Percentiles rank a stretch among this genome's conserved stretches.
Conservation (phyloP, 257 asterid genomes). For the Cruciata laevipes region DNA sequence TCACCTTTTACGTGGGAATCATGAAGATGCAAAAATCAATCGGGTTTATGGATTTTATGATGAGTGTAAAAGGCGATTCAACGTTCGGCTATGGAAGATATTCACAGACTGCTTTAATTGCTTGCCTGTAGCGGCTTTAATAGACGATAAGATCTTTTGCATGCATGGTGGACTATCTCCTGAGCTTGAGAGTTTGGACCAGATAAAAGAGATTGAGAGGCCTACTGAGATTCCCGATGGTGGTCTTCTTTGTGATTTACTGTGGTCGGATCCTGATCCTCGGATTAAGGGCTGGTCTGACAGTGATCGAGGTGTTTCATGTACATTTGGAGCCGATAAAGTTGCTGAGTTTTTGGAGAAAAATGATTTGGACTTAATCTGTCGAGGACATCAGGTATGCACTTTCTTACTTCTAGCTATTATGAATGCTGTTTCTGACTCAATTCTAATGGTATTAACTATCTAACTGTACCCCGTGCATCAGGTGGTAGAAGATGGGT, state of each 20-base stretch:
- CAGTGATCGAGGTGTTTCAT: constrained; percentile 75
- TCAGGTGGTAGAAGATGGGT: constrained; percentile 88
- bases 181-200: constrained; percentile 46
- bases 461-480: constrained; percentile 2
- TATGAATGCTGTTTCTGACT: not conserved
- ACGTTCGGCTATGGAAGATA: constrained; percentile 77
- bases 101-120: constrained; percentile 79
- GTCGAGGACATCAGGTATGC: constrained; percentile 83
- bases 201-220: constrained; percentile 49
- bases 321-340: constrained; percentile 65
- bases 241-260: constrained; percentile 72
- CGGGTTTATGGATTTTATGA: constrained; percentile 77
- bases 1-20: constrained; percentile 71
- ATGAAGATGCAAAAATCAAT: constrained; percentile 78
- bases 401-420: not conserved
- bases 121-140: constrained; percentile 67
- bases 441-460: not conserved
- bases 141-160: constrained; percentile 71
- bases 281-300: constrained; percentile 60
- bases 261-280: constrained; percentile 80
- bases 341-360: constrained; percentile 61
- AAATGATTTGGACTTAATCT: constrained; percentile 64
- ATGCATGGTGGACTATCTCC: constrained; percentile 89
- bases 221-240: constrained; percentile 69
- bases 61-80: constrained; percentile 75